Base-by-base conservation (phyloP, 202 grass and related monocot species). In the Setaria italica region DNA sequence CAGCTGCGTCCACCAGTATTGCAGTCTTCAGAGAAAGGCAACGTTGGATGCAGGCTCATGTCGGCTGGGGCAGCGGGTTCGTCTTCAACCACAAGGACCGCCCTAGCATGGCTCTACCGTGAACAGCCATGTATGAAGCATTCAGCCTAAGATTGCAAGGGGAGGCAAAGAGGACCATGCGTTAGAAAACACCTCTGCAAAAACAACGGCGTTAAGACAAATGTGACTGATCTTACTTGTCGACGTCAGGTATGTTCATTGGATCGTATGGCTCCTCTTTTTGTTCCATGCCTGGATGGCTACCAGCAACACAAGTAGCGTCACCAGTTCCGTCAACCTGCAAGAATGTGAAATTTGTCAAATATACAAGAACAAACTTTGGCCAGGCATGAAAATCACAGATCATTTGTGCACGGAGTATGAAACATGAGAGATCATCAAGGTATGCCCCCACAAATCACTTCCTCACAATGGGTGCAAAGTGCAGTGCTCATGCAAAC, bases 21-120 rank as follows among this genome's bases (percentile, higher is more conserved):
- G 54, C 21, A 58, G 45, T 72, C 69, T 84, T 87, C 39, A 16
- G n/a, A 48, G 15, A 34, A 51, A 34, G 39, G 49, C 59, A 21
- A 3, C 1, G 0, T 64, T 47, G 56, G 45, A 16, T 41, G 46
- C 6, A 16, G 41, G 50, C 41, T 91, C 70, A 92, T 59, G 78
- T 75, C 1, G 68, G 46, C 72, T 91, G 87, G 49, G 87, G 78
- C 80, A 89, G 48, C 11, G 82, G 79, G 1, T 90, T 93, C n/a
- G 92, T 97, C 87, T 96, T 99, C 85, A 99, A 34, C 97, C 97
- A 99, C 73, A 99, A 86, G 16, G 92, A 88, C 66, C 85, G 93
- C 50, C 97, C 97, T 54, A 99, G 74, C 94, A 97, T 94, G 9
- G 90, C 85, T 41, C 76, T 90, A 20, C 94, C 94, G 85, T 99